Evolutionary conservation across 177 flowering plant species (phyloP), one percentile per base, ranked within the genome.

Genomic region (Vitis hybrid): DNA sequence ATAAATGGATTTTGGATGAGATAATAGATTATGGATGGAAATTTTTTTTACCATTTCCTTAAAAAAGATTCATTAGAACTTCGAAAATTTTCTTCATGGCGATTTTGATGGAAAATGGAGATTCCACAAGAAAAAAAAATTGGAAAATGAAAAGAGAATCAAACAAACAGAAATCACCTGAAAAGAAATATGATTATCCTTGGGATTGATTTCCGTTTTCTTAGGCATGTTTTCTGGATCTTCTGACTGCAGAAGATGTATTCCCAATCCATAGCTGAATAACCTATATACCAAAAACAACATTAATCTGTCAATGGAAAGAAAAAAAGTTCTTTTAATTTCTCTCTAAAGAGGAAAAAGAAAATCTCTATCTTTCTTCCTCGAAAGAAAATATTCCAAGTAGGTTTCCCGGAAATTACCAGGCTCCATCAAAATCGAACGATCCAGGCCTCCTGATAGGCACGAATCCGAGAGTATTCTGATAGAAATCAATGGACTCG

Each of bases 121-220:
- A 35, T 24, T 17, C 15, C 1, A 15, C 20, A 62, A 2, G 8
- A 35, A n/a, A 49, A 20, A 20, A 21, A 50, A 55, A n/a, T 21
- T 0, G 27, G 11, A 35, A 5, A 51, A 14, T 7, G 5, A 18
- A 2, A 58, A 46, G 17, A 24, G 21, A 1, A 67, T 35, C 46
- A 0, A 35, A 35, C 46, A 35, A 48, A 11, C 11, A 48, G 41
- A 61, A 60, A 13, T 74, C 71, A 94, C 98, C 90, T 94, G 98
- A 55, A 92, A 94, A 56, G 97, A 92, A 21, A 92, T 88, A 60
- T 94, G 98, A 71, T 89, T 90, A 32, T 94, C 98, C 74, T 92
- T 94, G 54, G 99, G 97, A 75, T 94, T 90, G 54, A 94, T 94
- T 58, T 74, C 84, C 0, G 20, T 71, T 66, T 85, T 90, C 78